Conservation (phyloP, 306 rosid species). For the Pyrus pyrifolia region DNA sequence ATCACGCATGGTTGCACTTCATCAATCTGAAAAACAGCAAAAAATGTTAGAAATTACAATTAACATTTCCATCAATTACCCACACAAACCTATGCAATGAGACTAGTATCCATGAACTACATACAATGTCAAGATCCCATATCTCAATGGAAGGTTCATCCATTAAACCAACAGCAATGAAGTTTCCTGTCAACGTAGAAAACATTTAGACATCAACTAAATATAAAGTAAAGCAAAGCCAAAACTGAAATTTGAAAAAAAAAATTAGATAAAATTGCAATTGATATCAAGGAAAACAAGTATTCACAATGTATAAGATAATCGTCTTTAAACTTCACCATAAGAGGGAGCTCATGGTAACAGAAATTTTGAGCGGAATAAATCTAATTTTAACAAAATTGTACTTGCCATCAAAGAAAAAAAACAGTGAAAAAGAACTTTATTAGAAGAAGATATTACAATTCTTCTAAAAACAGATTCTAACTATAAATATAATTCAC, state of each 20-base stretch:
- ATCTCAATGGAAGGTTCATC: constrained; percentile 74
- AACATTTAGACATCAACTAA: background rate
- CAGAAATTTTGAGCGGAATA: background rate
- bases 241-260: background rate
- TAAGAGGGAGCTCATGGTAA: background rate
- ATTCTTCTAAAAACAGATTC: background rate
- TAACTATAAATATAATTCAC: background rate
- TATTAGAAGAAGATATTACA: background rate
- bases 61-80: background rate
- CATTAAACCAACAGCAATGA: constrained; percentile 85
- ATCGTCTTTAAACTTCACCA: background rate
- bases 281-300: background rate
- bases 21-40: constrained; percentile 50
- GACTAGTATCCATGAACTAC: constrained; percentile 18
- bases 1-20: constrained; percentile 67
- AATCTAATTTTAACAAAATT: background rate
- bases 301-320: background rate
- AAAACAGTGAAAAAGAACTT: background rate
- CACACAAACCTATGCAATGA: background rate
- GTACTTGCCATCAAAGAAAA: background rate
- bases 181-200: constrained; percentile 53
- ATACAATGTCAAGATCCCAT: constrained; percentile 93
- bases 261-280: background rate
- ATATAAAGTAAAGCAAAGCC: constrained; percentile 10
- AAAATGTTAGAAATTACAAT: constrained; percentile 1